Percentiles rank a stretch among this genome's conserved stretches.
These are phyloP conservation scores for Zygoascus hellenicus DNA, from an alignment of 1,139 yeast genomes.

Conservation along the genomic window DNA sequence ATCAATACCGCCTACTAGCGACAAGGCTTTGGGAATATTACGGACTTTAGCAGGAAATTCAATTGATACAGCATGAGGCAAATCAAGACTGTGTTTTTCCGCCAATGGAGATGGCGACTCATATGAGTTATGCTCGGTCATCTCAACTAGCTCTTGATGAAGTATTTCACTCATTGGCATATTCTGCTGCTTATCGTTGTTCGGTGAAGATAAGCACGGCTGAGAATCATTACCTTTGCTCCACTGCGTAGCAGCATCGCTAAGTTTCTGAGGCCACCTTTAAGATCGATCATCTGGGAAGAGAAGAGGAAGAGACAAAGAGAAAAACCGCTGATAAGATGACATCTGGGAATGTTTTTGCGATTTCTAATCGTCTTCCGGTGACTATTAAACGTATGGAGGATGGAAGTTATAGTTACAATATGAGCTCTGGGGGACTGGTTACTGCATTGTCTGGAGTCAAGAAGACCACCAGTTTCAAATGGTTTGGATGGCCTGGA, in stretches of 20 bases:
- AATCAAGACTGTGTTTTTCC: constrained; percentile 20
- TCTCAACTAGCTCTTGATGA: no score
- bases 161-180: no score
- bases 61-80: constrained; percentile 32
- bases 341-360: constrained; percentile 60
- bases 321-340: constrained; percentile 6
- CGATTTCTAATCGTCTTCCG: constrained; percentile 91
- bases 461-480: constrained; percentile 77
- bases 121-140: not conserved
- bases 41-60: constrained; percentile 76
- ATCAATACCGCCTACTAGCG: constrained; percentile 70
- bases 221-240: no score
- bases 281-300: no score
- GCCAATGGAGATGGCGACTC: constrained; percentile 16
- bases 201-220: no score
- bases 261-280: no score
- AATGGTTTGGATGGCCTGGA: constrained; percentile 98
- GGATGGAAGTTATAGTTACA: constrained; percentile 57
- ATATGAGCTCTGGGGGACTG: constrained; percentile 95
- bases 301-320: no score
- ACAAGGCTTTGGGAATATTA: constrained; percentile 57
- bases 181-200: no score
- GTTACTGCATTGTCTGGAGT: constrained; percentile 94
- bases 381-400: constrained; percentile 77
- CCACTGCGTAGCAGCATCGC: no score